Evolutionary conservation across 371 early-diverging fungal genomes (phyloP).

Genomic region (Mortierella sp.): DNA sequence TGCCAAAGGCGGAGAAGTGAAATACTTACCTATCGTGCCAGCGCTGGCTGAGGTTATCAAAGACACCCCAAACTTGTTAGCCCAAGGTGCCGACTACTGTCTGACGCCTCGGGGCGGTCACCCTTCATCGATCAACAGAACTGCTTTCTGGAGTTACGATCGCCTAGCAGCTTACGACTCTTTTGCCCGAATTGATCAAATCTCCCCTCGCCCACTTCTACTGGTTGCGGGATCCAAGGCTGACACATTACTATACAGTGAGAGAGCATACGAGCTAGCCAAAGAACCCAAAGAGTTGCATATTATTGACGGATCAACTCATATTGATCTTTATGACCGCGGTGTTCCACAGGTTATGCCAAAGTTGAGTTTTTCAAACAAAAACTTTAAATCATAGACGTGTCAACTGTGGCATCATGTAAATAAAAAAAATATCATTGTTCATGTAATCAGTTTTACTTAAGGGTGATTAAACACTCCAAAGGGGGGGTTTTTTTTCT

Average conservation of each 20-base stretch:
- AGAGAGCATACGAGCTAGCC: slow-evolving; percentile 20
- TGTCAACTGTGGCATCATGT: too few relatives aligned
- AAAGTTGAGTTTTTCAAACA: slow-evolving; percentile 34
- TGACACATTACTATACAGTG: slow-evolving; percentile 35
- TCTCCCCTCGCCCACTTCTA: slow-evolving; percentile 35
- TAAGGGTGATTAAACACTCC: too few relatives aligned
- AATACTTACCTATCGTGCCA: slow-evolving; percentile 34
- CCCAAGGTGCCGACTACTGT: slow-evolving; percentile 38
- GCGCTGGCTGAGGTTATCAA: slow-evolving; percentile 5
- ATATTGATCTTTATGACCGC: slow-evolving; percentile 44
- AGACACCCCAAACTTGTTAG: slow-evolving; percentile 7
- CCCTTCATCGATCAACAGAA: slow-evolving; percentile 9
- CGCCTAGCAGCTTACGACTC: slow-evolving; percentile 20
- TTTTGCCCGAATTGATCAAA: slow-evolving; percentile 15
- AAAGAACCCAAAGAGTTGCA: slow-evolving; percentile 33
- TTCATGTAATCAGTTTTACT: too few relatives aligned
- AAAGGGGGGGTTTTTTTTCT: too few relatives aligned
- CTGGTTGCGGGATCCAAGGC: slow-evolving; percentile 42
- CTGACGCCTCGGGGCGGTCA: slow-evolving; percentile 33
- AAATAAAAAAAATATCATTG: too few relatives aligned
- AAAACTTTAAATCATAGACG: slow-evolving; percentile 22
- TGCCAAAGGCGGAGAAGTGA: slow-evolving; percentile 24
- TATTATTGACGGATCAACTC: slow-evolving; percentile 27
- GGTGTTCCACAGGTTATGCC: background rate
- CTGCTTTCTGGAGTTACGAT: slow-evolving; percentile 34